Evolutionary conservation across 108 stramenopile genomes (phyloP).

Genomic region (Nitzschia inconspicua): DNA sequence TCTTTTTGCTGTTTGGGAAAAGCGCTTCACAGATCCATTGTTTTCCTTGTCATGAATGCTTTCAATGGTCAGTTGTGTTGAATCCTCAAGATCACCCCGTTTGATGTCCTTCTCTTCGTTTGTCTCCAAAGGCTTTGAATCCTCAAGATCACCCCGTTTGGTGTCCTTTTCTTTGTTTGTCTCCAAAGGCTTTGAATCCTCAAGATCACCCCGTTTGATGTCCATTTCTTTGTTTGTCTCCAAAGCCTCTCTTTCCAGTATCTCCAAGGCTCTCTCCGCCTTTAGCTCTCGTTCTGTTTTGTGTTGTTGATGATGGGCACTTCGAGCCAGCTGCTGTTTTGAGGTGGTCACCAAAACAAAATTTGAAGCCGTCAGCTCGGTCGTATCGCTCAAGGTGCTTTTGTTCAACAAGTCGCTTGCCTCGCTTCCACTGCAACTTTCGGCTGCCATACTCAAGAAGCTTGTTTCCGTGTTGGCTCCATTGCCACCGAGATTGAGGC

Average conservation of each 20-base stretch:
- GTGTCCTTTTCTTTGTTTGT: not conserved
- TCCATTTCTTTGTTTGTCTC: not conserved
- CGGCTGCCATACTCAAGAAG: constrained; percentile 24
- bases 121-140: not conserved
- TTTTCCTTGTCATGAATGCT: not conserved
- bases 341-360: constrained; percentile 57
- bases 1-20: not conserved
- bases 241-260: not conserved
- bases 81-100: not conserved
- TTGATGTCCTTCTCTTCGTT: not conserved
- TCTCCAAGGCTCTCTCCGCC: no score
- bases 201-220: not conserved
- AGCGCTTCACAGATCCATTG: not conserved
- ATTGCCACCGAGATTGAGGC: not conserved
- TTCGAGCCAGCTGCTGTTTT: constrained; percentile 2
- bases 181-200: not conserved
- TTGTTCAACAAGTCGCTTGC: constrained; percentile 40
- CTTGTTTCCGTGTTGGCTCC: constrained; percentile 22
- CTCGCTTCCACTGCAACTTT: constrained; percentile 20
- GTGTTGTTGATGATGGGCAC: not conserved
- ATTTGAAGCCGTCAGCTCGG: constrained; percentile 72
- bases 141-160: not conserved
- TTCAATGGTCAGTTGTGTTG: not conserved
- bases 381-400: constrained; percentile 70
- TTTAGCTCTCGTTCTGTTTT: no score